Conservation (phyloP, 768 basidiomycete genomes). For the Termitomyces sp. region DNA sequence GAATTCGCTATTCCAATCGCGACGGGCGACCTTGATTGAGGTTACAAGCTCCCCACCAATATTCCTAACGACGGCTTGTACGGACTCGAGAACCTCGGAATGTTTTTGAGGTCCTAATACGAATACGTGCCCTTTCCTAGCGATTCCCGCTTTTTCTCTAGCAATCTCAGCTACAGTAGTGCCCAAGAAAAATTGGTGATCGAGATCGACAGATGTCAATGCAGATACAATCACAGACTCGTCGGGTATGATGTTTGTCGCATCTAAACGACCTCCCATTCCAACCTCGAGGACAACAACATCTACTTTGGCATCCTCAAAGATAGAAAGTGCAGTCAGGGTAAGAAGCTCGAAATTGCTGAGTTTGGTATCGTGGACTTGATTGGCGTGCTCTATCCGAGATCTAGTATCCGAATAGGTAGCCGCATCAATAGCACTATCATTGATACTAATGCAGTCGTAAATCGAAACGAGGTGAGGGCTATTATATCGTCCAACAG, state of each 20-base stretch:
- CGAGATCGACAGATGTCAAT: conserved; percentile 84
- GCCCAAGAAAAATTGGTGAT: conserved; percentile 92
- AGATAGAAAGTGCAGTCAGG: conserved; percentile 72
- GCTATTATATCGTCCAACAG: conserved; percentile 85
- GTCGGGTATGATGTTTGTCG: conserved; percentile 86
- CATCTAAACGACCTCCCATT: conserved; percentile 90
- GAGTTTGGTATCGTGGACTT: conserved; percentile 41
- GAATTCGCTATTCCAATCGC: conserved; percentile 31
- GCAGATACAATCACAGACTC: conserved; percentile 71
- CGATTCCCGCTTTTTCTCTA: conserved; percentile 81
- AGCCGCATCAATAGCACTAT: conserved; percentile 44
- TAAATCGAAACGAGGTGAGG: conserved; percentile 81
- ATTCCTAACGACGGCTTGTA: conserved; percentile 39
- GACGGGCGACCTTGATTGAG: conserved; percentile 34
- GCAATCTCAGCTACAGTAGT: conserved; percentile 72
- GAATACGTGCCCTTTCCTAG: conserved; percentile 58
- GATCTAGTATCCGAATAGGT: conserved; percentile 47
- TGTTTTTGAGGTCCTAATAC: conserved; percentile 66
- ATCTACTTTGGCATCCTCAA: conserved; percentile 71
- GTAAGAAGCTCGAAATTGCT: conserved; percentile 87
- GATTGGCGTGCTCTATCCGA: conserved; percentile 49
- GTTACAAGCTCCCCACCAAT: conserved; percentile 42
- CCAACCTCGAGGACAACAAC: conserved; percentile 90
- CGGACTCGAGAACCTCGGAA: conserved; percentile 43
- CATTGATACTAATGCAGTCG: conserved; percentile 76